These are phyloP conservation scores for Erythrophleum ivorense DNA, from an alignment of 331 rosid species.

Conservation along the genomic window DNA sequence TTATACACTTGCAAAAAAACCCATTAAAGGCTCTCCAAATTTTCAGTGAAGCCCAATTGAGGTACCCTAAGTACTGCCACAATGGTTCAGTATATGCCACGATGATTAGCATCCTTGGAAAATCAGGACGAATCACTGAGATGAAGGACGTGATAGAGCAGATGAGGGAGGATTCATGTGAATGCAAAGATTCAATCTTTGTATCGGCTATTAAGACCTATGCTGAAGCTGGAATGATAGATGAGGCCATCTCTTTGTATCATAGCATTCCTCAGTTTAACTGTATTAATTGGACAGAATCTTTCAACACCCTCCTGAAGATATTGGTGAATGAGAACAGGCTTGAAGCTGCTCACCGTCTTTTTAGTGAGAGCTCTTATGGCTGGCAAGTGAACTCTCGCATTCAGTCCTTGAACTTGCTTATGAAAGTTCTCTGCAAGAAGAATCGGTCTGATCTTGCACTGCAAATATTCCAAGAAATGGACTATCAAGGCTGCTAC, in stretches of 20 bases:
- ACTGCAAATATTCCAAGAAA: slow-evolving; percentile 72
- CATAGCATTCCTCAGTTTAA: slow-evolving; percentile 65
- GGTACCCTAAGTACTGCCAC: slow-evolving; percentile 68
- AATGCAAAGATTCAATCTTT: slow-evolving; percentile 77
- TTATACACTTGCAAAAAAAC: slow-evolving; percentile 69
- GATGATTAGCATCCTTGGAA: slow-evolving; percentile 73
- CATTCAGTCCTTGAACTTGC: slow-evolving; percentile 63
- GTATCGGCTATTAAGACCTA: slow-evolving; percentile 68
- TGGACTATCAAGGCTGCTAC: slow-evolving; percentile 72
- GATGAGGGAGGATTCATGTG: slow-evolving; percentile 77
- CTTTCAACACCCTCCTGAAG: slow-evolving; percentile 75
- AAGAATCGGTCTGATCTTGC: slow-evolving; percentile 78
- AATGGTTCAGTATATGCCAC: slow-evolving; percentile 82
- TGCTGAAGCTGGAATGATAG: slow-evolving; percentile 55
- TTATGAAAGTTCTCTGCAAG: slow-evolving; percentile 69
- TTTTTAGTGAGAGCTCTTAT: slow-evolving; percentile 64
- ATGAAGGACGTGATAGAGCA: slow-evolving; percentile 68
- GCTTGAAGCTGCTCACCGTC: slow-evolving; percentile 64
- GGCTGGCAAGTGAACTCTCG: slow-evolving; percentile 80
- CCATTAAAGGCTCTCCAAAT: slow-evolving; percentile 70
- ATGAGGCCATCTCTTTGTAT: slow-evolving; percentile 67
- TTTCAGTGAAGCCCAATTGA: slow-evolving; percentile 67
- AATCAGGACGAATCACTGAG: slow-evolving; percentile 59
- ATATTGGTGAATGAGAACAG: slow-evolving; percentile 64
- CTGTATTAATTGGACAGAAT: slow-evolving; percentile 75